These are phyloP conservation scores for Diaporthe sp. DNA, from an alignment of 2,329 filamentous ascomycete species.

Conservation along the genomic window DNA sequence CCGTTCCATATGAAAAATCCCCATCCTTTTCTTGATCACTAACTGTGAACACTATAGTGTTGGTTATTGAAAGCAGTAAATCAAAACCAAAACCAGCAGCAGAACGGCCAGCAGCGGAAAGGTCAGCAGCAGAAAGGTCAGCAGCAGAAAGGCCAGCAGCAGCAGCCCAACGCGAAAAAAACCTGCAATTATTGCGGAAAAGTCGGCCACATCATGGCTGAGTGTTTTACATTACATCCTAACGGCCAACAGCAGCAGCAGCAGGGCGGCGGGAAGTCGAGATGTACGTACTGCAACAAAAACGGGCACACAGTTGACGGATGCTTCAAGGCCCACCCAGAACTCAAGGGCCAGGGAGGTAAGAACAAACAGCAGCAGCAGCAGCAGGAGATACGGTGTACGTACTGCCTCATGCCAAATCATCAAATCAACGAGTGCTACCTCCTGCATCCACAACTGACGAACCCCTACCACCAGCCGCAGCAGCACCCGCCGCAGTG, in stretches of 20 bases:
- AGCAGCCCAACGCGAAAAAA: not conserved
- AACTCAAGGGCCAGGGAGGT: not conserved
- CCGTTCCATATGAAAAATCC: not conserved
- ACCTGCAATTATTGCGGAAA: not conserved
- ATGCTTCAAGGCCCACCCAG: not conserved
- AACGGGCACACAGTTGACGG: not conserved
- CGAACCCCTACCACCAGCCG: not conserved
- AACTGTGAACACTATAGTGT: not conserved
- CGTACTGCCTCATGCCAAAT: not conserved
- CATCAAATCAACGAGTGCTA: not conserved
- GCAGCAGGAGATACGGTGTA: not conserved
- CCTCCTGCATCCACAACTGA: not conserved
- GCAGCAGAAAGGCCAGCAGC: not conserved
- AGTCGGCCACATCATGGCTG: not conserved
- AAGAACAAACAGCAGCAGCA: not conserved
- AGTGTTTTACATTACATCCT: not conserved
- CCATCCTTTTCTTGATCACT: not conserved
- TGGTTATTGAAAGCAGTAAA: not conserved
- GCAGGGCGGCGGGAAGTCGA: not conserved
- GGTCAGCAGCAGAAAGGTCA: not conserved
- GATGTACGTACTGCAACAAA: not conserved
- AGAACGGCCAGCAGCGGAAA: not conserved
- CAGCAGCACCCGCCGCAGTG: not conserved
- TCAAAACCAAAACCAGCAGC: not conserved
- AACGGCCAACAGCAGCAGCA: not conserved